Conservation (phyloP, 495 filamentous ascomycete genomes). For the Penicillium antarcticum region DNA sequence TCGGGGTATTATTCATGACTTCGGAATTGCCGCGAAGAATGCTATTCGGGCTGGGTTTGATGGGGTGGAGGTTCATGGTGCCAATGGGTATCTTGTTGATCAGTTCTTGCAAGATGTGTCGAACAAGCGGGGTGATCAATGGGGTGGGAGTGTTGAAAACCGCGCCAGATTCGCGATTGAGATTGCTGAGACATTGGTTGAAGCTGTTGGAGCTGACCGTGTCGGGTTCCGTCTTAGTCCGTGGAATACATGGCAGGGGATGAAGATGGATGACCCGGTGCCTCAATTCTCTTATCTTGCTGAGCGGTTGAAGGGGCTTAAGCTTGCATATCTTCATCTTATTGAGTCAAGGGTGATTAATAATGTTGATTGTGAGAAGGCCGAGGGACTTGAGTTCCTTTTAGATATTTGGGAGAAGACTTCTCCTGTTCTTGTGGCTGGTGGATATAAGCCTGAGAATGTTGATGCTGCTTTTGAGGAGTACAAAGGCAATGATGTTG, state of each 20-base stretch:
- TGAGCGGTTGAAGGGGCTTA: slow-evolving; percentile 43
- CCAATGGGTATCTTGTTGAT: slow-evolving; percentile 74
- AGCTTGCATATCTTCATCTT: slow-evolving; percentile 65
- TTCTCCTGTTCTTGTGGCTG: slow-evolving; percentile 57
- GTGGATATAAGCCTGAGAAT: slow-evolving; percentile 54
- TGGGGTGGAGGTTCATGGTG: slow-evolving; percentile 71
- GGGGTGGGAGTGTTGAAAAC: slow-evolving; percentile 72
- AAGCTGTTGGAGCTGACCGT: slow-evolving; percentile 60
- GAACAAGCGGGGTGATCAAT: slow-evolving; percentile 64
- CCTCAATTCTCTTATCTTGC: slow-evolving; percentile 62
- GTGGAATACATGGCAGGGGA: slow-evolving; percentile 63
- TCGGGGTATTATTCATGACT: slow-evolving; percentile 48
- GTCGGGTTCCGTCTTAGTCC: slow-evolving; percentile 64
- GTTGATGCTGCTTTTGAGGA: slow-evolving; percentile 48
- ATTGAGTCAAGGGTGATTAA: slow-evolving; percentile 53
- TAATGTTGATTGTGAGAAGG: slow-evolving; percentile 36
- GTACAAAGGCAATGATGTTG: slow-evolving; percentile 50
- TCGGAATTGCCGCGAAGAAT: slow-evolving; percentile 59
- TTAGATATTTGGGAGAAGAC: slow-evolving; percentile 40
- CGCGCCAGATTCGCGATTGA: slow-evolving; percentile 65
- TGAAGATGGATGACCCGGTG: slow-evolving; percentile 61
- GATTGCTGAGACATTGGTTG: slow-evolving; percentile 56
- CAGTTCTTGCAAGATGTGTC: slow-evolving; percentile 64
- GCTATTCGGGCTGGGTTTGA: slow-evolving; percentile 71
- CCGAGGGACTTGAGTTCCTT: slow-evolving; percentile 50